phyloP scores from a whole-genome alignment of 495 filamentous ascomycete species.

The Venustampulla echinocandica region DNA sequence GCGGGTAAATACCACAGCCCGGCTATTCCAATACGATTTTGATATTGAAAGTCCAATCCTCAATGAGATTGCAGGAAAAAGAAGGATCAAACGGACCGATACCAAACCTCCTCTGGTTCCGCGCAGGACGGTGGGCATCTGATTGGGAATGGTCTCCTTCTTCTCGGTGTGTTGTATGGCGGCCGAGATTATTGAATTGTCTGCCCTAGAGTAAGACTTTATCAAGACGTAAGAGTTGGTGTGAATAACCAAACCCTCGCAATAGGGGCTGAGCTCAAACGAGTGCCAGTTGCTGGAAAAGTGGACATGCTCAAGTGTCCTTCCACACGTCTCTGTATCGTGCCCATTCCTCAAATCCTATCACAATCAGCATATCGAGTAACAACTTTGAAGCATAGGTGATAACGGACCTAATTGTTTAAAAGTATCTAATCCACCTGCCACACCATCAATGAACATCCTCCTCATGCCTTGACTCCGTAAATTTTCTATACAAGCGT shows the following conservation, averaged over 20 bases:
- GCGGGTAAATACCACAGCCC: background rate
- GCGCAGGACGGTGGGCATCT: too few relatives aligned
- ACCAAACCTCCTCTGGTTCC: too few relatives aligned
- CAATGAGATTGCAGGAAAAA: too few relatives aligned
- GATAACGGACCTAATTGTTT: constrained; percentile 15
- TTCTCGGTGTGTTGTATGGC: too few relatives aligned
- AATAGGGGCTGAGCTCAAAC: too few relatives aligned
- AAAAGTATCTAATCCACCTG: constrained; percentile 1
- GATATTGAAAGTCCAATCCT: background rate
- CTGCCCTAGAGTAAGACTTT: too few relatives aligned
- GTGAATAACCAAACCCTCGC: too few relatives aligned
- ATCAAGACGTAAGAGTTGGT: too few relatives aligned
- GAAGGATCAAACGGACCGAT: too few relatives aligned
- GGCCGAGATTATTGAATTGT: too few relatives aligned
- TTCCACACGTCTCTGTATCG: constrained; percentile 35
- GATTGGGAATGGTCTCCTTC: too few relatives aligned
- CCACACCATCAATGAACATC: constrained; percentile 18
- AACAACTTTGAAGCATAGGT: background rate
- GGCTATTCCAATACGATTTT: background rate
- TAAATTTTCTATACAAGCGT: constrained; percentile 25
- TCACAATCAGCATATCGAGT: background rate
- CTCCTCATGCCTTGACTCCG: constrained; percentile 29
- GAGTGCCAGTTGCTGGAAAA: background rate
- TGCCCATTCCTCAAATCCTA: constrained; percentile 34
- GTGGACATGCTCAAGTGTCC: constrained; percentile 4